Evolutionary conservation across 1,139 yeast genomes (phyloP), one percentile per base, ranked within the genome.

Genomic region (Kurtzmaniella quercitrusa): DNA sequence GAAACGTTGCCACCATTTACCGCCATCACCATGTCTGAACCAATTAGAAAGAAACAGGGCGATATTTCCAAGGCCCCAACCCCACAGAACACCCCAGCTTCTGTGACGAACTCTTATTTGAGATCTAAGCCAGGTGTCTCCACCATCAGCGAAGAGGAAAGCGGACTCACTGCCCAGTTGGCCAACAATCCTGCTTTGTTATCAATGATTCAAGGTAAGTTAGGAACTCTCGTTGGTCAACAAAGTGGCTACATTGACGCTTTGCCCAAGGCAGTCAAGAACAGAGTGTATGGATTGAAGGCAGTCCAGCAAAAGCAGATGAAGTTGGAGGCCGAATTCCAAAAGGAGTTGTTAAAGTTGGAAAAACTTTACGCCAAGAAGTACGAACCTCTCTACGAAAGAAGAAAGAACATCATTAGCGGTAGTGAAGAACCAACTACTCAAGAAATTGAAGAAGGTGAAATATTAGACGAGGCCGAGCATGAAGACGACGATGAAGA

Each of bases 81-180:
- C 2, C 99, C 99, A 11, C 98, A 94, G 62, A 93, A 93, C 74
- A 93, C 99, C 1, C 99, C 99, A 19, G 87, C 98, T 3, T 84
- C 95, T 23, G 87, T 86, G 36, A 78, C 88, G 38, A 82, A 81
- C 48, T 84, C 93, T 40, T 89, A 81, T 63, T 74, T 86, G 61
- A 82, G 76, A 65, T 76, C 75, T 48, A 79, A 82, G 49, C 95
- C 95, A 14, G 72, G 81, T 8, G 84, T 87, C 45, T 81, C 91
- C 38, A 84, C 95, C 39, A 88, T 88, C 60, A 71, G 69, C 50
- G 96, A 89, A 64, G 89, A 82, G 54, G 61, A 56, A 43, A 46
- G 53, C 53, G 55, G 50, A 49, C 50, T 64, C 52, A 57, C 66
- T 53, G 74, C 73, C 49, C 82, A 76, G 52, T 65, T 82, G 41